phyloP scores from a whole-genome alignment of 495 filamentous ascomycete species.

The Hypoxylon lienhwacheense region DNA sequence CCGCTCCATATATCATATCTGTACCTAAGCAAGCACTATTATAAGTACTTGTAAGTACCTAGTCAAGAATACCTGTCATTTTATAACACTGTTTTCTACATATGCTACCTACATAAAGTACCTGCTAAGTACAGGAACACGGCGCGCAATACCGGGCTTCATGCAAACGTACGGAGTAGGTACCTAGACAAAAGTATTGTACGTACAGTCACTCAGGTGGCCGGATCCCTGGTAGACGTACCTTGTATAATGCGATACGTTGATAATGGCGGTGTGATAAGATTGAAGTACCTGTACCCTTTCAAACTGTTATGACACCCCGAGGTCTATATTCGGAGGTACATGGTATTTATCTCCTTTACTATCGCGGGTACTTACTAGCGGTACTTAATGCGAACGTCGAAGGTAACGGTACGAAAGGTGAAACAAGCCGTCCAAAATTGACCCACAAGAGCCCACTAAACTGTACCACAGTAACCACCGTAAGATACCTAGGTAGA shows the following conservation, averaged over 20 bases:
- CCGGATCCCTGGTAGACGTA: no score
- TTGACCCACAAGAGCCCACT: constrained; percentile 14
- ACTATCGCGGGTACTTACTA: neutral
- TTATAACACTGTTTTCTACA: no score
- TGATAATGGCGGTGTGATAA: constrained; percentile 35
- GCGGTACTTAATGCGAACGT: neutral
- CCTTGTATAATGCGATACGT: constrained; percentile 4
- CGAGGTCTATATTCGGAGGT: neutral
- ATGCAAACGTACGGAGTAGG: no score
- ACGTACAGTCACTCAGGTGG: no score
- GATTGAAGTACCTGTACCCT: constrained; percentile 11
- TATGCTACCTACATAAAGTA: no score
- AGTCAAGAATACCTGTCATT: no score
- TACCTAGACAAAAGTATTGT: no score
- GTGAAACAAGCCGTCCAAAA: constrained; percentile 32
- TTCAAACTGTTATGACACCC: constrained; percentile 6
- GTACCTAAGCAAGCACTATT: no score
- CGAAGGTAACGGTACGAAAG: constrained; percentile 2
- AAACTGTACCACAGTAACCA: no score
- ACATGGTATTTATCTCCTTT: neutral
- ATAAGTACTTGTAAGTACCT: no score
- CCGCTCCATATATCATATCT: neutral
- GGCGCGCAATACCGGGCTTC: neutral
- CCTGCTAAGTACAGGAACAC: neutral
- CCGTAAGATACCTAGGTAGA: no score